Conservation (phyloP, 176 grass and related monocot genomes). For the Zea luxurians region DNA sequence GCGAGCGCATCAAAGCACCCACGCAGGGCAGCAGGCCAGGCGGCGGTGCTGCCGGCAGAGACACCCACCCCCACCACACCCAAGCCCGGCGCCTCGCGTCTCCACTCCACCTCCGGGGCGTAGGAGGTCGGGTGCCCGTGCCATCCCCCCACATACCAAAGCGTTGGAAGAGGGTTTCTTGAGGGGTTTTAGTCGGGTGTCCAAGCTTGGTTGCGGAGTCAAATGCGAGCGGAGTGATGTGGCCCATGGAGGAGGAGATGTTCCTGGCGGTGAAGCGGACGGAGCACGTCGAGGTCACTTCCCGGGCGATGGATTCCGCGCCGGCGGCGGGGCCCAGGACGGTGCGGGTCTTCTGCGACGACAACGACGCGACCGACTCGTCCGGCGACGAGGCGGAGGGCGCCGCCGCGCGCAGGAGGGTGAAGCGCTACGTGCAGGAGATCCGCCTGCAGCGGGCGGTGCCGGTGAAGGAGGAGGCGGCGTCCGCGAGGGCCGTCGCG, state of each 20-base stretch:
- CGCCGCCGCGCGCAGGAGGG: constrained; percentile 24
- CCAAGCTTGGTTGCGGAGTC: neutral
- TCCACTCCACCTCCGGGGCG: neutral
- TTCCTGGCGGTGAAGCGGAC: constrained; percentile 52
- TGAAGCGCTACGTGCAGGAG: constrained; percentile 85
- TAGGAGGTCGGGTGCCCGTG: neutral
- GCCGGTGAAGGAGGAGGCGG: neutral
- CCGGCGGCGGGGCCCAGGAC: neutral
- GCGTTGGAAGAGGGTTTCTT: constrained; percentile 9
- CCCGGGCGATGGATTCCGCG: constrained; percentile 11
- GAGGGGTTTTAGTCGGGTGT: constrained; percentile 28
- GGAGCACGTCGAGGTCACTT: constrained; percentile 72
- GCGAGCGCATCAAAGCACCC: constrained; percentile 6
- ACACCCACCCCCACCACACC: neutral
- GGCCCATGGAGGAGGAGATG: constrained; percentile 48
- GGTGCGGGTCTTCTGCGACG: constrained; percentile 72
- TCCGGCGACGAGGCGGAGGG: constrained; percentile 58
- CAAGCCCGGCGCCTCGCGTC: neutral
- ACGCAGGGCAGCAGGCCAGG: neutral
- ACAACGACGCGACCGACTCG: constrained; percentile 86
- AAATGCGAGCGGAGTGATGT: constrained; percentile 53
- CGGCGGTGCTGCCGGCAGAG: neutral
- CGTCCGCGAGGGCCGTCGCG: neutral
- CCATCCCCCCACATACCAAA: neutral
- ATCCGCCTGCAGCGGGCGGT: constrained; percentile 50